These are phyloP conservation scores for Hymenoscyphus infarciens DNA, from an alignment of 2,329 filamentous ascomycete species.

Conservation along the genomic window DNA sequence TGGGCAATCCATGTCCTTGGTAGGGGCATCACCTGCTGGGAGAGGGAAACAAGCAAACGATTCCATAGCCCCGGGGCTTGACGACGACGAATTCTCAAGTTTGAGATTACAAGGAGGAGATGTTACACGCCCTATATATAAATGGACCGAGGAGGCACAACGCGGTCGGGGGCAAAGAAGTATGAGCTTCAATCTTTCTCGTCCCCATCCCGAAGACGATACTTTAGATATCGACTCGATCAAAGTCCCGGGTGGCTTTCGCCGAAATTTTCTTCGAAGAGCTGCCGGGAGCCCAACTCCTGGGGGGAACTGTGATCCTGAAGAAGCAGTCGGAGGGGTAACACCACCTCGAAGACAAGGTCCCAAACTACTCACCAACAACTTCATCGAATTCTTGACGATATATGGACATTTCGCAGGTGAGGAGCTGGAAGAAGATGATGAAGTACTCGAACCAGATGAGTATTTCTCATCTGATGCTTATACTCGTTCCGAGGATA, in stretches of 20 bases:
- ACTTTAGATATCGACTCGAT: constrained; percentile 84
- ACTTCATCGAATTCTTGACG: constrained; percentile 92
- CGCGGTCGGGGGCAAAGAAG: constrained; percentile 66
- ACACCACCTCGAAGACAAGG: constrained; percentile 38
- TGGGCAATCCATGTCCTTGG: constrained; percentile 38
- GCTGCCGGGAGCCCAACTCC: constrained; percentile 62
- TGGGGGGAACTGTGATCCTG: constrained; percentile 30
- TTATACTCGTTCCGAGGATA: constrained; percentile 46
- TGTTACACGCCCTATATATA: constrained; percentile 90
- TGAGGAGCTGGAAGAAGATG: constrained; percentile 94
- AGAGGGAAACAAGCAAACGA: constrained; percentile 34
- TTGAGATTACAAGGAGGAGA: constrained; percentile 90
- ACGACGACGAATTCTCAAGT: constrained; percentile 87
- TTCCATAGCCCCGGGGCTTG: constrained; percentile 38
- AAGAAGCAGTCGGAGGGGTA: constrained; percentile 36
- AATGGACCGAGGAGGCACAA: constrained; percentile 89
- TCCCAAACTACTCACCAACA: constrained; percentile 75
- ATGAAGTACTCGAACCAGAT: constrained; percentile 79
- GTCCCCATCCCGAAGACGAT: constrained; percentile 76
- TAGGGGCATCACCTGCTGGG: constrained; percentile 35
- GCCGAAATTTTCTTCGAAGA: constrained; percentile 82
- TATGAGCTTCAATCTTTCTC: constrained; percentile 78
- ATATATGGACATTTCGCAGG: constrained; percentile 97
- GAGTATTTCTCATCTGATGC: constrained; percentile 86
- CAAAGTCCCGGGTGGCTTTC: constrained; percentile 88